These are phyloP conservation scores for Apiospora sp. DNA, from an alignment of 2,329 filamentous ascomycete genomes.

Conservation along the genomic window DNA sequence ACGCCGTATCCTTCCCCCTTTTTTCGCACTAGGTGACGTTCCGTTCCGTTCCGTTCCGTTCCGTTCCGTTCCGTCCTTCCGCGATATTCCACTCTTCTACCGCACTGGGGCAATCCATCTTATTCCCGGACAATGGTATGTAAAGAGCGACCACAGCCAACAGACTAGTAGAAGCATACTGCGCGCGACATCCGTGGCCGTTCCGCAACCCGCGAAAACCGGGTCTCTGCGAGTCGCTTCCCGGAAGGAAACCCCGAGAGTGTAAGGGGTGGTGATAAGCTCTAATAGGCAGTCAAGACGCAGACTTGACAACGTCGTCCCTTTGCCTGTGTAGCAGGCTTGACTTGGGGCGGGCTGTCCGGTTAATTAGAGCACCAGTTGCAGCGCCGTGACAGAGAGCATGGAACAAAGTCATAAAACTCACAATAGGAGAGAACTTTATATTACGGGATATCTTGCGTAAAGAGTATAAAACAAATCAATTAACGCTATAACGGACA, in stretches of 20 bases:
- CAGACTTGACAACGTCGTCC: too few relatives aligned
- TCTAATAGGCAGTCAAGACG: too few relatives aligned
- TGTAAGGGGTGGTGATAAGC: too few relatives aligned
- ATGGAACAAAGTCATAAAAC: background rate
- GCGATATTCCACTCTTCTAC: background rate
- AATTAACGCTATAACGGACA: background rate
- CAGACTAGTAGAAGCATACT: background rate
- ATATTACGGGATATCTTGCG: background rate
- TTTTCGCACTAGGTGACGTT: background rate
- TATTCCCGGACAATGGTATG: background rate
- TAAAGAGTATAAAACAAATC: background rate
- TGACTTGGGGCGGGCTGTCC: too few relatives aligned
- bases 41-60: too few relatives aligned
- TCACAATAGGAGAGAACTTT: background rate
- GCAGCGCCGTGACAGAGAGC: too few relatives aligned
- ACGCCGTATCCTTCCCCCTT: too few relatives aligned
- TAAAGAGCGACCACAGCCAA: background rate
- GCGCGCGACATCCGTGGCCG: too few relatives aligned
- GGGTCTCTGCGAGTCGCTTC: background rate
- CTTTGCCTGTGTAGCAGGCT: too few relatives aligned
- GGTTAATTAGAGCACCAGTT: too few relatives aligned
- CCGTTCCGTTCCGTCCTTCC: background rate
- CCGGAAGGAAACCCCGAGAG: background rate
- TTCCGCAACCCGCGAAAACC: background rate
- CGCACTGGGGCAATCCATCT: background rate